These are phyloP conservation scores for Talaromyces sp. DNA, from an alignment of 2,329 filamentous ascomycete genomes.

Conservation along the genomic window DNA sequence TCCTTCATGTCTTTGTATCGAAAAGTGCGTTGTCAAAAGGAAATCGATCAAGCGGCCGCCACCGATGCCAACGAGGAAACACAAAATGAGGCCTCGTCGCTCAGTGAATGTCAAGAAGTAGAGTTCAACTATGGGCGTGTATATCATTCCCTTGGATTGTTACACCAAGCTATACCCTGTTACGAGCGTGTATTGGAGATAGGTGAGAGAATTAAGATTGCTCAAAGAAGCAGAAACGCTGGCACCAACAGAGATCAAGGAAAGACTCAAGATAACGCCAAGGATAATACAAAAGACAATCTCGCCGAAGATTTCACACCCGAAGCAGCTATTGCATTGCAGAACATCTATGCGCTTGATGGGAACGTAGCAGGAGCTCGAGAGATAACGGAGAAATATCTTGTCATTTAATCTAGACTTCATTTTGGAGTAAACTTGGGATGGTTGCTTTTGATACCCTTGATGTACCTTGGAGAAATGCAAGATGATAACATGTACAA, in stretches of 20 bases:
- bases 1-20: conserved; percentile 76
- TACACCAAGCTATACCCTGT: conserved; percentile 67
- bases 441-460: neutral
- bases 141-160: conserved; percentile 72
- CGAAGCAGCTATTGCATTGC: conserved; percentile 73
- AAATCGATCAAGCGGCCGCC: neutral
- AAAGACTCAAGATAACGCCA: neutral
- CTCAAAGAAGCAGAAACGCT: neutral
- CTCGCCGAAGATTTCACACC: conserved; percentile 58
- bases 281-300: neutral
- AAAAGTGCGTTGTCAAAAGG: conserved; percentile 50
- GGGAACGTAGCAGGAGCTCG: conserved; percentile 62
- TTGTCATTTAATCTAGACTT: conserved; percentile 45
- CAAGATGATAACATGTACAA: neutral
- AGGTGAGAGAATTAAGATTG: conserved; percentile 42
- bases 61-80: neutral
- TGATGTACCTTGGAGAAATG: neutral
- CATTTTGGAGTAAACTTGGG: neutral
- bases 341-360: conserved; percentile 62
- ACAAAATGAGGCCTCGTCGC: conserved; percentile 28
- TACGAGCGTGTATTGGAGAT: conserved; percentile 62
- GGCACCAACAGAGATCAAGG: neutral
- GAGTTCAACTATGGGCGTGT: conserved; percentile 76
- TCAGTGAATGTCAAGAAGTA: conserved; percentile 64
- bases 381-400: conserved; percentile 58